Evolutionary conservation across 2,329 filamentous ascomycete genomes (phyloP).

Genomic region (Calonectria fujianensis): DNA sequence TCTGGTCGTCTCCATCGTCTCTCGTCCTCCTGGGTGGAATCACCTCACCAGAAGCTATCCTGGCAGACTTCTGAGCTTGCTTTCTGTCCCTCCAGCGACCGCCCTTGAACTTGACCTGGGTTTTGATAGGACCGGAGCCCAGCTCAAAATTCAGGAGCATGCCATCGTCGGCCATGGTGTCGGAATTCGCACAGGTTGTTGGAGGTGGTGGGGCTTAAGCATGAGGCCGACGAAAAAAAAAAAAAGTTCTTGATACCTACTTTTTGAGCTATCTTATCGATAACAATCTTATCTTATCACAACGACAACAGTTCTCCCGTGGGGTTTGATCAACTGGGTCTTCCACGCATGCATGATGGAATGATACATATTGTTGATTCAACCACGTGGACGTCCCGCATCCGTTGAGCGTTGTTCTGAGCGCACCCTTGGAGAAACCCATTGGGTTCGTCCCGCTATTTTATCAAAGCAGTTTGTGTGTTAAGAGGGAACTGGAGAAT

Average conservation of each 20-base stretch:
- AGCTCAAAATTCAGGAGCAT: conserved; percentile 95
- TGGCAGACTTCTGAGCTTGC: conserved; percentile 72
- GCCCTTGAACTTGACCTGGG: conserved; percentile 83
- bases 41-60: conserved; percentile 49
- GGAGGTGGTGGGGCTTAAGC: conserved; percentile 50
- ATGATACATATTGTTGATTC: neutral
- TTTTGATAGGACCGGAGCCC: conserved; percentile 78
- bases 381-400: conserved; percentile 3
- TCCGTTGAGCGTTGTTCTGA: neutral
- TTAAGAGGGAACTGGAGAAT: neutral
- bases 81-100: conserved; percentile 95
- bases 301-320: neutral
- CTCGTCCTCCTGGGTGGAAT: conserved; percentile 47
- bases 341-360: neutral
- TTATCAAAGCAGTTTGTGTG: too few relatives aligned
- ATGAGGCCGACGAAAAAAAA: conserved; percentile 44
- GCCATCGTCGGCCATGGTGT: conserved; percentile 91
- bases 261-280: conserved; percentile 52
- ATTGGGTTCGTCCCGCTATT: neutral
- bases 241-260: conserved; percentile 48
- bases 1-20: conserved; percentile 54
- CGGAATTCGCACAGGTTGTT: conserved; percentile 43
- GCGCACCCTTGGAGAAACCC: neutral
- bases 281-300: conserved; percentile 50
- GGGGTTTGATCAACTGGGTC: neutral